Evolutionary conservation across 2,329 filamentous ascomycete genomes (phyloP).

Genomic region (Monilinia fructicola): DNA sequence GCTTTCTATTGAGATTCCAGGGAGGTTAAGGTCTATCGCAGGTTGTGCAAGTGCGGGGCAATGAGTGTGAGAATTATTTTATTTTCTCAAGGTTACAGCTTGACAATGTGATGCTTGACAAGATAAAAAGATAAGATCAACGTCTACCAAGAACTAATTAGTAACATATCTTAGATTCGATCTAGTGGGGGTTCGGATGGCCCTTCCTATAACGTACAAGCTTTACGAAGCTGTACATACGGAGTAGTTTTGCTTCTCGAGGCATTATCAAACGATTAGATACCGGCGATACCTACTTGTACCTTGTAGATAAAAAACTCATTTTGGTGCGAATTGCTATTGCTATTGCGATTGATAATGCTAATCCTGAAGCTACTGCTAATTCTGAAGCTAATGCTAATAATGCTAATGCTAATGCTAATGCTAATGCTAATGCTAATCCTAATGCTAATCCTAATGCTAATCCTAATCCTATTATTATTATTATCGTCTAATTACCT

Average conservation of each 20-base stretch:
- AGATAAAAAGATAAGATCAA: slow-evolving; percentile 20
- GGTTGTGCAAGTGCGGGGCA: slow-evolving; percentile 18
- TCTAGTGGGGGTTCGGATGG: slow-evolving; percentile 11
- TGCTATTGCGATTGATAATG: neutral
- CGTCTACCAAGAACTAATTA: too few relatives aligned
- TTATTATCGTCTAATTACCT: neutral
- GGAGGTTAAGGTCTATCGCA: neutral
- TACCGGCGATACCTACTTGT: too few relatives aligned
- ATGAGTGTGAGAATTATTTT: neutral
- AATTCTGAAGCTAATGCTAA: too few relatives aligned
- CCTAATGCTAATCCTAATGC: too few relatives aligned
- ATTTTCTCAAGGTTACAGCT: slow-evolving; percentile 7
- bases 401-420: too few relatives aligned
- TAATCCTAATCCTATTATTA: too few relatives aligned
- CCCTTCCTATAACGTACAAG: slow-evolving; percentile 20
- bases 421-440: too few relatives aligned
- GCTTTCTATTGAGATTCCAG: slow-evolving; percentile 1
- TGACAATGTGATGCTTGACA: neutral
- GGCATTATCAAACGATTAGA: too few relatives aligned
- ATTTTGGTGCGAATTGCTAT: neutral
- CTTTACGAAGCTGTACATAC: slow-evolving; percentile 3
- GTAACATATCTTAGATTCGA: neutral
- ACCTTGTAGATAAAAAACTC: too few relatives aligned
- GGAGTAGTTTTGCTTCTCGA: neutral
- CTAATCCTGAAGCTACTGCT: too few relatives aligned